A percentile compares a stretch with the other conserved stretches of the same genome.
Conservation (phyloP, 2,329 filamentous ascomycete genomes). For the Fusarium concolor region DNA sequence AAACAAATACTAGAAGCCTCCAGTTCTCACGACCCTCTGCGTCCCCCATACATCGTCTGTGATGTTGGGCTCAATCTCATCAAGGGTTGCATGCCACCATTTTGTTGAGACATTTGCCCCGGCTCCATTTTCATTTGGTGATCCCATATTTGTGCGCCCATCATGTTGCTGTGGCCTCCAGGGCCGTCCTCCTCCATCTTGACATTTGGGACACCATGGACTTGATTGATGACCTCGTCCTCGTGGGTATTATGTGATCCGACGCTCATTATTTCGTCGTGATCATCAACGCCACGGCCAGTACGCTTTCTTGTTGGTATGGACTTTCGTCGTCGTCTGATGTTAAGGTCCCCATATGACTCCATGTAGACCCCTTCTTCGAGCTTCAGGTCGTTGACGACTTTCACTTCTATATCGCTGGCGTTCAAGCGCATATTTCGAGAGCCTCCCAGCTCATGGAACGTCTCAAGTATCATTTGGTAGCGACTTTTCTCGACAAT, state of each 20-base stretch:
- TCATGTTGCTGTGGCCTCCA: constrained; percentile 41
- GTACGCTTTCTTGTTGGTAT: constrained; percentile 48
- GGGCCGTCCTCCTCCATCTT: constrained; percentile 46
- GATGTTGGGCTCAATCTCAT: constrained; percentile 39
- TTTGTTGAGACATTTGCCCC: constrained; percentile 32
- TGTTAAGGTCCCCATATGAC: constrained; percentile 51
- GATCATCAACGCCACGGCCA: constrained; percentile 36
- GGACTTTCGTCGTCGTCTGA: constrained; percentile 58
- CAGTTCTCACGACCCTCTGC: constrained; percentile 34
- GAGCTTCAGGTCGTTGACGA: constrained; percentile 58
- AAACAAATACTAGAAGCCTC: constrained; percentile 14
- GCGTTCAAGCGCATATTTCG: constrained; percentile 61
- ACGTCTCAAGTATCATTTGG: constrained; percentile 55
- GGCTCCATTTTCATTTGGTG: constrained; percentile 49
- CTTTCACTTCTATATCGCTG: constrained; percentile 61
- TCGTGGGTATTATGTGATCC: constrained; percentile 51
- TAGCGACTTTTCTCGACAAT: constrained; percentile 59
- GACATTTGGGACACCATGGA: constrained; percentile 40
- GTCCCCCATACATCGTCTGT: constrained; percentile 40
- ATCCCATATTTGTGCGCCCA: constrained; percentile 49
- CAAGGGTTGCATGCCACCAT: constrained; percentile 39
- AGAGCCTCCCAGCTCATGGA: constrained; percentile 64
- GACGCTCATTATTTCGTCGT: constrained; percentile 55
- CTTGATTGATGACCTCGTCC: constrained; percentile 53
- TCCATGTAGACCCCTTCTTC: constrained; percentile 56